Conservation (phyloP, 2,329 filamentous ascomycete genomes). For the Aspergillus transmontanensis region DNA sequence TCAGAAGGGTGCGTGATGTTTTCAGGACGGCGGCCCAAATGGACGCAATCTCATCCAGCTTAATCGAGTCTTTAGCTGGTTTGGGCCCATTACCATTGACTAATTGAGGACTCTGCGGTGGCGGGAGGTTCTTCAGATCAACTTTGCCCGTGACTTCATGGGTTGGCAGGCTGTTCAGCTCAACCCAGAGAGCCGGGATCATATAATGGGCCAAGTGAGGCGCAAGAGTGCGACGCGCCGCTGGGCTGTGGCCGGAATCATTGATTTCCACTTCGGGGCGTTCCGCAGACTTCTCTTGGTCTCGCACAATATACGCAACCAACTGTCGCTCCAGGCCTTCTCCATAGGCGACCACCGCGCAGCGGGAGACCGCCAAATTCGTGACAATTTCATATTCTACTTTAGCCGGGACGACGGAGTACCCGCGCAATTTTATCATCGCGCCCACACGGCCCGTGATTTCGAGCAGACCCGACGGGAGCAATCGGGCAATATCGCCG, state of each 20-base stretch:
- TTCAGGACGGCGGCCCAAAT: slow-evolving; percentile 73
- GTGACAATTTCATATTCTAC: slow-evolving; percentile 73
- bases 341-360: slow-evolving; percentile 72
- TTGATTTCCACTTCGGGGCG: slow-evolving; percentile 68
- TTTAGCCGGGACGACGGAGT: slow-evolving; percentile 75
- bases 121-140: slow-evolving; percentile 70
- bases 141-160: slow-evolving; percentile 79
- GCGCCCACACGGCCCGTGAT: slow-evolving; percentile 75
- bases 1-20: slow-evolving; percentile 64
- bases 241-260: slow-evolving; percentile 70
- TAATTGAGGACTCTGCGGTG: slow-evolving; percentile 58
- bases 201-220: slow-evolving; percentile 77
- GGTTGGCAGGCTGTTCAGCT: slow-evolving; percentile 70
- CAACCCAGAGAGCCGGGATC: slow-evolving; percentile 78
- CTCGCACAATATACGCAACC: slow-evolving; percentile 74
- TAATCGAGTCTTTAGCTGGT: slow-evolving; percentile 64
- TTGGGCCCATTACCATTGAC: slow-evolving; percentile 47
- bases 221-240: slow-evolving; percentile 65
- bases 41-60: slow-evolving; percentile 67
- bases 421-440: slow-evolving; percentile 81
- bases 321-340: slow-evolving; percentile 75
- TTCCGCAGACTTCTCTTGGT: slow-evolving; percentile 58
- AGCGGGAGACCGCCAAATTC: slow-evolving; percentile 70
- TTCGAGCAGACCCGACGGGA: slow-evolving; percentile 69
- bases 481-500: slow-evolving; percentile 68